Conservation (phyloP, 208 protist species). For the Trypanosoma platydactyli region DNA sequence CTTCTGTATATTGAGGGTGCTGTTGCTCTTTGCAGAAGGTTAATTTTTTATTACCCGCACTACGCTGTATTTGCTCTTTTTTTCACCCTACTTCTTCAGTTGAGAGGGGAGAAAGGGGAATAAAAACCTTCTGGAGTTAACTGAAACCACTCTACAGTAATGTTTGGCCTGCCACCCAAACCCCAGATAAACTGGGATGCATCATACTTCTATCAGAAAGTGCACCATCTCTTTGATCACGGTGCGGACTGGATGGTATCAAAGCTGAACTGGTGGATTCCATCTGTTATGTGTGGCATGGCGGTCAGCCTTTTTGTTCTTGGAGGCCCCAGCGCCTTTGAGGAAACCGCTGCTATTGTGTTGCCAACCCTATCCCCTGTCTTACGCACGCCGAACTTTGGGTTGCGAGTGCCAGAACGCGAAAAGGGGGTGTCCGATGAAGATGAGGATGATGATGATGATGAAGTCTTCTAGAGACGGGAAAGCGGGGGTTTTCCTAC, state of each 20-base stretch:
- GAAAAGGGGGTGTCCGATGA: conserved; percentile 47
- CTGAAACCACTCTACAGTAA: conserved; percentile 22
- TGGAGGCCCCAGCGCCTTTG: conserved; percentile 59
- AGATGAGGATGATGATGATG: conserved; percentile 30
- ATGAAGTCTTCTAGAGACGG: conserved; percentile 35
- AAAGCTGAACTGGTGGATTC: conserved; percentile 86
- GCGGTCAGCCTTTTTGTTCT: conserved; percentile 72
- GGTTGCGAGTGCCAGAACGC: conserved; percentile 32
- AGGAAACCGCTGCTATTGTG: conserved; percentile 46
- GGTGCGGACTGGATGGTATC: conserved; percentile 68
- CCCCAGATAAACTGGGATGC: conserved; percentile 78
- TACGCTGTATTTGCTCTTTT: background rate
- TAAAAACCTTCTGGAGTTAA: background rate
- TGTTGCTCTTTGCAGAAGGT: too few relatives aligned
- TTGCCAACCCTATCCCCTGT: conserved; percentile 55
- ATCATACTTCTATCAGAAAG: conserved; percentile 87
- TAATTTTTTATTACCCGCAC: background rate
- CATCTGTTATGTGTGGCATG: conserved; percentile 73
- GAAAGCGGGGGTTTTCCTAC: background rate
- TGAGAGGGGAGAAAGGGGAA: background rate
- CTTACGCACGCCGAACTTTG: conserved; percentile 55
- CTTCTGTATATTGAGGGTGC: too few relatives aligned
- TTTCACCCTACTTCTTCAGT: background rate
- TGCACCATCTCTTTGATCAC: conserved; percentile 84
- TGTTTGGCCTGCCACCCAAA: conserved; percentile 68